Evolutionary conservation across 768 basidiomycete species (phyloP), one percentile per base, ranked within the genome.

Genomic region (Agrocybe chaxingu): DNA sequence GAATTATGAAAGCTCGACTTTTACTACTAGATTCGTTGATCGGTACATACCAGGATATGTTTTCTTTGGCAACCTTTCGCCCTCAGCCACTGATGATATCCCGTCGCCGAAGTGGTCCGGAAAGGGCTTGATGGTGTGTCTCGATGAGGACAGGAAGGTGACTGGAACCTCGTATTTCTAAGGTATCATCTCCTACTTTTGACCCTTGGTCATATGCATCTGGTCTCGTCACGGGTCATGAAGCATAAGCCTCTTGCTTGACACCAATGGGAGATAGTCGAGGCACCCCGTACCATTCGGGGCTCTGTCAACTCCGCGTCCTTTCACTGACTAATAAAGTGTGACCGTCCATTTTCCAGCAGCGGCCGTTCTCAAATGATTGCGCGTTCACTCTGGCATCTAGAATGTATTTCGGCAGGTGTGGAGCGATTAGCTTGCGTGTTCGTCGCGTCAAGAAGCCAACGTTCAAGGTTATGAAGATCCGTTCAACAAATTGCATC

Each of bases 1-100:
- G n/a, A 32, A 37, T 47, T 39, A 47, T 33, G 37, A 46, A 24
- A 24, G 13, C 29, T 34, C 24, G 29, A 52, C 18, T 39, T 46
- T 16, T 29, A 35, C 41, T 37, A 19, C 33, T 61, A 92, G 89
- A 33, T 96, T 96, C 62, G 83, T 95, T 5, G 89, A 93, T 66
- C 84, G 95, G 3, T 97, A 97, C 66, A 93, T 98, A 57, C 94
- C 94, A 1, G 91, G 89, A 3, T 98, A 97, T 62, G 83, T 96
- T 52, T 87, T 95, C 63, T 98, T 89, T 61, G 82, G 78, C 3
- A 80, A 81, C 16, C 81, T 61, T 47, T 47, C 62, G 47, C 47
- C 54, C 31, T 24, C 42, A 43, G 12, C 35, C 37, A 8, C 34
- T 34, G 40, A 32, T 29, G 16, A 7, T 19, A 18, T 7, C 42